These are phyloP conservation scores for Pharnaceum exiguum DNA, from an alignment of 148 eudicot species.

Conservation along the genomic window DNA sequence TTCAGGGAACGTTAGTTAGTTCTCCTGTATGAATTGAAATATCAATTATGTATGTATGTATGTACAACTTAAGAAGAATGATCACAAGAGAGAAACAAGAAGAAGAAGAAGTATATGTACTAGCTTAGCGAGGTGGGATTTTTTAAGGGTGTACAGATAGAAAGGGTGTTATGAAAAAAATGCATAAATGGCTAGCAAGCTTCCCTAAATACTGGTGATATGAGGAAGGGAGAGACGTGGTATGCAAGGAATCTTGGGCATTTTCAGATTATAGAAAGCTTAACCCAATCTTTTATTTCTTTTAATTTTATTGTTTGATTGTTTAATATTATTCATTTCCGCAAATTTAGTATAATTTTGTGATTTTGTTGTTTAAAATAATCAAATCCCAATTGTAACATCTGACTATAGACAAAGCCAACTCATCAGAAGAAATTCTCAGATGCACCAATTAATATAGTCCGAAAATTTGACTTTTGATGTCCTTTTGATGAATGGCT, in stretches of 20 bases:
- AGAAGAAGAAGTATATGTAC: background rate
- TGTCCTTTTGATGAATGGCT: slow-evolving; percentile 4
- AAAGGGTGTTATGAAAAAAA: slow-evolving; percentile 18
- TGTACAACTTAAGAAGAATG: background rate
- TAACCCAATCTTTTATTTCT: slow-evolving; percentile 5
- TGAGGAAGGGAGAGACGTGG: slow-evolving; percentile 25
- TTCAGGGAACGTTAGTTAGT: background rate
- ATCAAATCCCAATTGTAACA: slow-evolving; percentile 8
- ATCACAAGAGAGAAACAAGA: background rate
- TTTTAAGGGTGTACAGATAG: background rate
- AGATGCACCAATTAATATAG: slow-evolving; percentile 20
- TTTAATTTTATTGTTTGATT: background rate
- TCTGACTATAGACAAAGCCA: slow-evolving; percentile 15
- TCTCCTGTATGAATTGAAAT: too few species aligned
- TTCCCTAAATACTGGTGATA: slow-evolving; percentile 25
- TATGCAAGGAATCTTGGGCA: slow-evolving; percentile 20
- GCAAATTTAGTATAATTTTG: background rate
- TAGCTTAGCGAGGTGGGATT: background rate
- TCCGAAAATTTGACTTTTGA: slow-evolving; percentile 19
- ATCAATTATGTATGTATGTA: background rate
- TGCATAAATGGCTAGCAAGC: slow-evolving; percentile 8
- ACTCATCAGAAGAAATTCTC: slow-evolving; percentile 14
- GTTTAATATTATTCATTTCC: background rate
- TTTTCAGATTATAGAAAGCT: slow-evolving; percentile 1
- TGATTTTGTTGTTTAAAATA: background rate